Base-by-base conservation (phyloP, 441 rosid species). In the Corymbia calophylla region DNA sequence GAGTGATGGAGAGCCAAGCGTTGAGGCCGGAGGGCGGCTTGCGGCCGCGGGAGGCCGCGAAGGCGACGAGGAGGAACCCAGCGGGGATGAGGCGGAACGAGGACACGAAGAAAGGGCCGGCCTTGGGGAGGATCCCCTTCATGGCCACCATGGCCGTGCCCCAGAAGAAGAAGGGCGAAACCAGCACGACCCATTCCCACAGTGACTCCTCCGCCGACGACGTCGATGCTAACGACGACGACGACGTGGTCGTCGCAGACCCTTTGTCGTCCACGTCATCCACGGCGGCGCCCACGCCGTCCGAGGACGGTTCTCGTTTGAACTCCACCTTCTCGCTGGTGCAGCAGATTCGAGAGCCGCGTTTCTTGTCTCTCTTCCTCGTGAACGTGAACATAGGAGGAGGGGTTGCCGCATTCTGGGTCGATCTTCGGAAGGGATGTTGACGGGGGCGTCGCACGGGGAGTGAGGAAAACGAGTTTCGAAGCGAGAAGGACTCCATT, bases 101-200 rank as follows among this genome's bases (percentile, higher is more conserved):
- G 27, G 99, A 96, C 27, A 97, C 96, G 60, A 96, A 97, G 92
- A 97, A 96, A 87, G 98, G 96, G 31, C 98, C 98, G 27, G 94
- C 91, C 87, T 95, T 93, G 39, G 99, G 99, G 91, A 97, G 94
- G n/a, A 97, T 97, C 93, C 96, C 96, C 91, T 97, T 97, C 99
- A 97, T 97, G 19, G 99, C 99, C 91, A 97, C 99, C 99, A 97
- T 97, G 4, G 98, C 96, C 23, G 98, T 96, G 29, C 99, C 99
- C 99, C 99, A 94, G 82, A 96, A 97, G 95, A 97, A 97, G 93
- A 96, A 97, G 0, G 99, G 99, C 19, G 96, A 96, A n/a, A 97
- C 93, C 95, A 97, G 88, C 88, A 97, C 93, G 48, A 60, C 92
- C 88, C 88, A 89, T 27, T 89, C 88, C 88, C 17, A 51, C 81